phyloP scores from a whole-genome alignment of 257 asterid species.

The Primulina huaijiensis region DNA sequence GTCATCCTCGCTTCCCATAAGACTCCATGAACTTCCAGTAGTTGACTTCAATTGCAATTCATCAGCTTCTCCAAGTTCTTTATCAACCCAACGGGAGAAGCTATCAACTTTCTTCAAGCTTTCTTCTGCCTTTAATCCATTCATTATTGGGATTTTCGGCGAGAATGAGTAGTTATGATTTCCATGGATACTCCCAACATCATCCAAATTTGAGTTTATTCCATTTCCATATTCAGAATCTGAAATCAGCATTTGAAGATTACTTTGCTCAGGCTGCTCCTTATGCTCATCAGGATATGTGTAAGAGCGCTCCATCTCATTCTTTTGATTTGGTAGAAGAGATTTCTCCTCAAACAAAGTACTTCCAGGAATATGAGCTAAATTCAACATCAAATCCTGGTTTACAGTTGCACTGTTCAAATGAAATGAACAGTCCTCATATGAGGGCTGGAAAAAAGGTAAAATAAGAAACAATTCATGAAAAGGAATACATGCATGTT shows the following conservation, averaged over 20 bases:
- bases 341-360: constrained; percentile 35
- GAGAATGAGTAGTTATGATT: constrained; percentile 44
- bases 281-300: constrained; percentile 41
- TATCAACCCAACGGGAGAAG: constrained; percentile 87
- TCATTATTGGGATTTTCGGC: constrained; percentile 54
- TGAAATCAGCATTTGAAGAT: constrained; percentile 41
- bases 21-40: constrained; percentile 66
- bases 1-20: constrained; percentile 57
- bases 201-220: constrained; percentile 40
- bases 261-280: constrained; percentile 38
- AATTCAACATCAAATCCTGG: constrained; percentile 29
- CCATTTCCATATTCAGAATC: constrained; percentile 37
- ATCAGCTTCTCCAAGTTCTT: constrained; percentile 73
- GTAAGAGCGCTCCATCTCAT: constrained; percentile 33
- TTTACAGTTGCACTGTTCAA: constrained; percentile 23
- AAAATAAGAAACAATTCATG: neutral
- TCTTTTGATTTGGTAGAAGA: constrained; percentile 40
- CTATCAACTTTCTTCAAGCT: constrained; percentile 94
- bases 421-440: constrained; percentile 30
- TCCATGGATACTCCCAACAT: constrained; percentile 35
- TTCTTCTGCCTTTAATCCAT: constrained; percentile 57
- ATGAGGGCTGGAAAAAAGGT: constrained; percentile 23
- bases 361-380: constrained; percentile 23
- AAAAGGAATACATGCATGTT: neutral
- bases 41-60: constrained; percentile 58